phyloP scores from a whole-genome alignment of 345 rosid species.

The Boechera retrofracta region DNA sequence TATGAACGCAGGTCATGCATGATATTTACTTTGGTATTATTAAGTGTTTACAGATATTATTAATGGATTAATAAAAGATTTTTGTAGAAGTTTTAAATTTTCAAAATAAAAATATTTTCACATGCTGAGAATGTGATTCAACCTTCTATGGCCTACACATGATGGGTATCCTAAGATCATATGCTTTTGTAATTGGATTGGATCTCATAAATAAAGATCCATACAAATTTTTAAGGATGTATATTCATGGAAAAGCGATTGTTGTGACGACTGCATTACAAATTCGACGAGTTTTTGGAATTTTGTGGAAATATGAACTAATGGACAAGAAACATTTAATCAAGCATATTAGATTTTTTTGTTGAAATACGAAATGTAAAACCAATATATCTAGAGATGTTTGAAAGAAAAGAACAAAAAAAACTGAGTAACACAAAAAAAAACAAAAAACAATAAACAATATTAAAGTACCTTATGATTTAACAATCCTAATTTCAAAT shows the following conservation, averaged over 20 bases:
- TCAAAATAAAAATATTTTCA: background rate
- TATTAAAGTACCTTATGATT: background rate
- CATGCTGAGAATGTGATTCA: slow-evolving; percentile 28
- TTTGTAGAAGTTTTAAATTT: background rate
- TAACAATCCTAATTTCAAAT: background rate
- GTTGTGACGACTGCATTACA: slow-evolving; percentile 9
- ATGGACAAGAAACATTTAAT: background rate
- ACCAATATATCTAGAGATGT: background rate
- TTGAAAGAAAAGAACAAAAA: background rate
- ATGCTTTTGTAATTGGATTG: background rate
- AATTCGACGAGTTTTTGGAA: slow-evolving; percentile 19
- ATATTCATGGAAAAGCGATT: background rate
- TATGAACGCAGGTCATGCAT: slow-evolving; percentile 6
- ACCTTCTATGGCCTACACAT: slow-evolving; percentile 30
- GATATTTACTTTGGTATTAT: slow-evolving; percentile 9
- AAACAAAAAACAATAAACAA: background rate
- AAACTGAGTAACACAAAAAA: background rate
- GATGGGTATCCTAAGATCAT: slow-evolving; percentile 1
- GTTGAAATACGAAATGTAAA: background rate
- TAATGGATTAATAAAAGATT: background rate
- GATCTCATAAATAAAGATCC: background rate
- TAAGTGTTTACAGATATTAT: background rate
- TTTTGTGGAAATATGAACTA: slow-evolving; percentile 25
- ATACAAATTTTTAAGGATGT: background rate
- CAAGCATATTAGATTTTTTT: background rate